Percentiles rank a stretch among this genome's conserved stretches.
Conservation (phyloP, 495 filamentous ascomycete species). For the Talaromyces nanjingensis region DNA sequence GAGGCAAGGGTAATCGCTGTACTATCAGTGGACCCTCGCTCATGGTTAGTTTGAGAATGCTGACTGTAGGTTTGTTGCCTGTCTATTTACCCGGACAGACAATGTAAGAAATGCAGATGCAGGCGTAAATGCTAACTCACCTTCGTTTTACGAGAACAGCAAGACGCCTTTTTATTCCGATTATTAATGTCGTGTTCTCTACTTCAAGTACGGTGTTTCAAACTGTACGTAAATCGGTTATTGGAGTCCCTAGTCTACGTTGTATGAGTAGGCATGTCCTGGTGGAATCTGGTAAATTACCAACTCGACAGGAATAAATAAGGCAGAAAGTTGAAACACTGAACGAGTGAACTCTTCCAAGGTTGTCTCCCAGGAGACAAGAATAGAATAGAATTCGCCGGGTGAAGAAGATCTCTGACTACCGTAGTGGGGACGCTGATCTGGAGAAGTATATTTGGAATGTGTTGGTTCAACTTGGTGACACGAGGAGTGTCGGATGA, state of each 20-base stretch:
- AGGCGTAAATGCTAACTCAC: no score
- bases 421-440: neutral
- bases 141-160: no score
- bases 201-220: neutral
- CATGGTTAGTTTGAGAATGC: neutral
- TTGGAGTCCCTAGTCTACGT: neutral
- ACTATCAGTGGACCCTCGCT: neutral
- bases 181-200: neutral
- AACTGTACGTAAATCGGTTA: neutral
- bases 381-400: constrained; percentile 2
- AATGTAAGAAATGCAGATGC: neutral
- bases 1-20: neutral
- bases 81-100: neutral
- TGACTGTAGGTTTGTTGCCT: neutral
- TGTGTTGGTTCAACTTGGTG: neutral
- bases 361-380: neutral
- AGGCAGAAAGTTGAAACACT: neutral
- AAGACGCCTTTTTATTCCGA: neutral
- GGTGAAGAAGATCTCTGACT: neutral
- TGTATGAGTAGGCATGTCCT: neutral
- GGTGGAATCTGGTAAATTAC: neutral
- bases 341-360: neutral
- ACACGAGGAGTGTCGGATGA: neutral
- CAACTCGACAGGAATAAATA: neutral
- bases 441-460: neutral